Base-by-base conservation (phyloP, 331 rosid genomes). In the Spiraea crenata region DNA sequence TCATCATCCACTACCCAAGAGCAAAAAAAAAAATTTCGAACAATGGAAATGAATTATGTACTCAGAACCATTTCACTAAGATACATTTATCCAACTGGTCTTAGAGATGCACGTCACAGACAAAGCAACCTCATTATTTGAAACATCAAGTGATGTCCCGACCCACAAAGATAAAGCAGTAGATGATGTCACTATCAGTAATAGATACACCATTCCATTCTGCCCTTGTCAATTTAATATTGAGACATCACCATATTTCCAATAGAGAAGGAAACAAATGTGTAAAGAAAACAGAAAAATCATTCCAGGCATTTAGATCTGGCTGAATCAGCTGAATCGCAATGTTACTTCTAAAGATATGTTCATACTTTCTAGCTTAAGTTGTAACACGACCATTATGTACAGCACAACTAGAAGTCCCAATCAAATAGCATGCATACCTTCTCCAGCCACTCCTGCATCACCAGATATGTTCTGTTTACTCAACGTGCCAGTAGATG, bases 361-460 rank as follows among this genome's bases (percentile, higher is more conserved):
- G n/a, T n/a, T n/a, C n/a, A 42, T 47, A 17, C 59, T 3, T 16
- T 50, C 16, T 38, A 38, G 59, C 59, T 16, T 16, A 38, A 60
- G 74, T 56, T 55, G 74, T 34, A 40, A 57, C 16, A 44, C 40
- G 40, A 34, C 15, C 20, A 40, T 15, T 44, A 61, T 15, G 14
- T 19, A 39, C 15, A 52, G 34, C 31, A 59, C 25, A 59, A 14
- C 65, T 4, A 60, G 17, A 52, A 39, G 45, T 50, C 42, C 34
- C 38, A 58, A 1, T 57, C 74, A 54, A 40, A 49, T n/a, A 69
- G 70, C 68, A 71, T 9, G 64, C 88, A 81, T 64, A 93, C 97
- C 92, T 84, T 83, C 87, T 39, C 82, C 88, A 74, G 75, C 71
- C 46, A 41, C 25, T 42, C 86, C 91, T 44, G 19, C 65, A 57